Conservation (phyloP, 2,329 filamentous ascomycete species). For the Aspergillus persii region DNA sequence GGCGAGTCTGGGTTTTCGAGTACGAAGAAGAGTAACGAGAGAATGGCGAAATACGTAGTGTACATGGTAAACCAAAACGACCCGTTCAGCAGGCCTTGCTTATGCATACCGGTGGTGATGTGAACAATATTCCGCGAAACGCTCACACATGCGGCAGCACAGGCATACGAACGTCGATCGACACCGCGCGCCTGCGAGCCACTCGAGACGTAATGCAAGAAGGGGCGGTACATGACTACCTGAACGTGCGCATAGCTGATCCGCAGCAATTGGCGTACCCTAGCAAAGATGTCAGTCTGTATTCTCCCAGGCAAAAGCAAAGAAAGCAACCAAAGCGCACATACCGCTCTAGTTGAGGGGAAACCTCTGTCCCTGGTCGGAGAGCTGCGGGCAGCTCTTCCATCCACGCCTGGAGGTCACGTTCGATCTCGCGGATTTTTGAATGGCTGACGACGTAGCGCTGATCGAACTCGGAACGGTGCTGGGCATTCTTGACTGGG, state of each 20-base stretch:
- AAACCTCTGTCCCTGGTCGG: conserved; percentile 74
- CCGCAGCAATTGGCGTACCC: conserved; percentile 59
- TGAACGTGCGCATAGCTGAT: conserved; percentile 65
- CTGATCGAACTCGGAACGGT: conserved; percentile 47
- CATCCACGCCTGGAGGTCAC: conserved; percentile 63
- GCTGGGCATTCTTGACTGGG: conserved; percentile 54
- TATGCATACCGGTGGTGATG: conserved; percentile 64
- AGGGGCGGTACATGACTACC: conserved; percentile 64
- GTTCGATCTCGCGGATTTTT: conserved; percentile 63
- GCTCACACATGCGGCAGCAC: conserved; percentile 64
- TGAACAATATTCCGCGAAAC: conserved; percentile 66
- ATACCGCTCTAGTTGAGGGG: conserved; percentile 73
- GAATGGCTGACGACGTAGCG: conserved; percentile 64
- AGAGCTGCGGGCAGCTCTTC: conserved; percentile 70
- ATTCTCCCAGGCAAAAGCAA: neutral
- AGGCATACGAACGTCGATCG: conserved; percentile 63
- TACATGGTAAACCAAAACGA: conserved; percentile 70
- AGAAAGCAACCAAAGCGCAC: conserved; percentile 25
- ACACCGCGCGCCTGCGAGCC: conserved; percentile 50
- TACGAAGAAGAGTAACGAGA: conserved; percentile 63
- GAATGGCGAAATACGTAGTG: conserved; percentile 65
- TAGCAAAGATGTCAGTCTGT: conserved; percentile 22
- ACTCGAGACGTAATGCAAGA: conserved; percentile 62
- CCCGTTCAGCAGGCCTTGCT: conserved; percentile 58
- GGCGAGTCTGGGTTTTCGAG: conserved; percentile 62